Percentiles rank a stretch among this genome's conserved stretches.
phyloP scores from a whole-genome alignment of 2,329 filamentous ascomycete species.

The Dothidotthia symphoricarpi region DNA sequence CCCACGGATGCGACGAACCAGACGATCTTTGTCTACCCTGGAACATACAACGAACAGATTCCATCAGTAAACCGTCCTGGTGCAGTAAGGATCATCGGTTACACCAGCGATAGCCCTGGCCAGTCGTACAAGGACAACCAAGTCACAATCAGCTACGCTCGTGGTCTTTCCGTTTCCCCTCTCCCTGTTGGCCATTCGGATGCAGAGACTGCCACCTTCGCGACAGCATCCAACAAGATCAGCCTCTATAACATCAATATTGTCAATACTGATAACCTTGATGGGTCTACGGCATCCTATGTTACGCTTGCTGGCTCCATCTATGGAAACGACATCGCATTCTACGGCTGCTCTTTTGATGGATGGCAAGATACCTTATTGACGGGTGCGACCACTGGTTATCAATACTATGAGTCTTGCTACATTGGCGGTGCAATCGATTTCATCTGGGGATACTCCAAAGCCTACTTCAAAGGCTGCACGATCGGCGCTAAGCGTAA shows the following conservation, averaged over 20 bases:
- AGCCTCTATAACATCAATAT: slow-evolving; percentile 62
- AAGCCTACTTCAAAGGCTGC: slow-evolving; percentile 52
- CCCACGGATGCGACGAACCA: slow-evolving; percentile 44
- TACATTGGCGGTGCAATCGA: slow-evolving; percentile 59
- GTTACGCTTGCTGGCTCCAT: slow-evolving; percentile 55
- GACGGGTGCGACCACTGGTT: slow-evolving; percentile 43
- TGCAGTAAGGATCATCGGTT: slow-evolving; percentile 57
- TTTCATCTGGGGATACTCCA: slow-evolving; percentile 56
- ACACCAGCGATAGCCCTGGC: slow-evolving; percentile 49
- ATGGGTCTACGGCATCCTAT: slow-evolving; percentile 43
- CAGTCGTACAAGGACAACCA: slow-evolving; percentile 53
- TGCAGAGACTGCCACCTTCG: slow-evolving; percentile 52
- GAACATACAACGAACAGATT: slow-evolving; percentile 60
- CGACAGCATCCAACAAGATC: slow-evolving; percentile 49
- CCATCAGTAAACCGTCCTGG: slow-evolving; percentile 50
- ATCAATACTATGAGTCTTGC: slow-evolving; percentile 55
- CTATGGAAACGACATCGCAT: slow-evolving; percentile 52
- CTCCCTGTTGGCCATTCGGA: slow-evolving; percentile 40
- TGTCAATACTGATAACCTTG: slow-evolving; percentile 29
- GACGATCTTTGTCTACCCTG: slow-evolving; percentile 60
- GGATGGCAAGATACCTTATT: slow-evolving; percentile 56
- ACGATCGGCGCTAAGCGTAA: slow-evolving; percentile 46
- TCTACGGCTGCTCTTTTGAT: slow-evolving; percentile 55
- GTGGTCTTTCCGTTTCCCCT: slow-evolving; percentile 44
- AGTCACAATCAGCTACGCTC: slow-evolving; percentile 51